Percentiles rank a stretch among this genome's conserved stretches.
Conservation (phyloP, 495 filamentous ascomycete genomes). For the Entonaema liquescens region DNA sequence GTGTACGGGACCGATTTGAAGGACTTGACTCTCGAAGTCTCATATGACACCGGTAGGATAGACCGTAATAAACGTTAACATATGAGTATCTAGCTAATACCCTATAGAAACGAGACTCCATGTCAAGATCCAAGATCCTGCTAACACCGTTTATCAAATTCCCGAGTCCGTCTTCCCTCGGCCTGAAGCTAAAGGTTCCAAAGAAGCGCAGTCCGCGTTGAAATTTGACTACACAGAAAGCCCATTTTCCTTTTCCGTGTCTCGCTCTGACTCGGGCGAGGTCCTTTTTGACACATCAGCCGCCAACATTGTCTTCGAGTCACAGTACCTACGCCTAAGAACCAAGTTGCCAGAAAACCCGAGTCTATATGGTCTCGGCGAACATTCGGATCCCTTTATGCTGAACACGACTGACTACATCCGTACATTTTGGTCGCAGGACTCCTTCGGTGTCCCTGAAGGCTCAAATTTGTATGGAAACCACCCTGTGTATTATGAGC, state of each 20-base stretch:
- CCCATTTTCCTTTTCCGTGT: slow-evolving; percentile 82
- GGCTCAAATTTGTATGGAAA: slow-evolving; percentile 80
- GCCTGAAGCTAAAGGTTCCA: slow-evolving; percentile 50
- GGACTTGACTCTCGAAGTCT: slow-evolving; percentile 72
- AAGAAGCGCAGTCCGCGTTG: slow-evolving; percentile 55
- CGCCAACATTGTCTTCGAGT: slow-evolving; percentile 76
- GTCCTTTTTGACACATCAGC: slow-evolving; percentile 82
- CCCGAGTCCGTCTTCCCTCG: slow-evolving; percentile 75
- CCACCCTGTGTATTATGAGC: slow-evolving; percentile 87
- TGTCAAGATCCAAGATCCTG: slow-evolving; percentile 81
- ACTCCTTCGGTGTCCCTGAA: slow-evolving; percentile 64
- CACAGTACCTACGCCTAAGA: slow-evolving; percentile 75
- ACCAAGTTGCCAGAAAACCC: slow-evolving; percentile 73
- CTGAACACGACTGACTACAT: slow-evolving; percentile 78
- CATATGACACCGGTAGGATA: slow-evolving; percentile 74
- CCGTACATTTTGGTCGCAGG: slow-evolving; percentile 82
- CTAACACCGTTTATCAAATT: slow-evolving; percentile 80
- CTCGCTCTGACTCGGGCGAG: slow-evolving; percentile 67
- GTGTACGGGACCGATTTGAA: slow-evolving; percentile 74
- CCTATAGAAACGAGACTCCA: slow-evolving; percentile 76
- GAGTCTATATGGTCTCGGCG: slow-evolving; percentile 78
- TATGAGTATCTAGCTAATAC: slow-evolving; percentile 15
- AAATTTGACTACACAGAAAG: slow-evolving; percentile 70
- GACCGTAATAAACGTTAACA: neutral
- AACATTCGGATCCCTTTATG: slow-evolving; percentile 76